These are phyloP conservation scores for Mucor lusitanicus DNA, from an alignment of 371 early-diverging fungal species.

Conservation along the genomic window DNA sequence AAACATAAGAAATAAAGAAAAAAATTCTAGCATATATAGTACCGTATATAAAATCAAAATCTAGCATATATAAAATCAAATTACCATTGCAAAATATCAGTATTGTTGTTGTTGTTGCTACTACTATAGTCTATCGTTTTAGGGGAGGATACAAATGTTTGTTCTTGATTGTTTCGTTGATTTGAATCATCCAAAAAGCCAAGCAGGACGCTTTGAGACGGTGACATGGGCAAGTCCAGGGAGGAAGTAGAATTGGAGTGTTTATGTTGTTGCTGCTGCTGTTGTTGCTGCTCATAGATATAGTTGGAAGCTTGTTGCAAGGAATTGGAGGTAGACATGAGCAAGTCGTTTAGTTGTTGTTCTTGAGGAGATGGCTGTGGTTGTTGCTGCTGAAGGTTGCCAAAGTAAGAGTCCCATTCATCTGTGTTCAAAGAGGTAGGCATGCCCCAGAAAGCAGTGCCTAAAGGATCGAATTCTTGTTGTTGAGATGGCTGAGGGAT, in stretches of 20 bases:
- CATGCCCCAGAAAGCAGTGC: constrained; percentile 33
- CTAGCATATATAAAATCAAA: background rate
- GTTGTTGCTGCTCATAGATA: background rate
- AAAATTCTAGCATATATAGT: background rate
- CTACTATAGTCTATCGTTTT: background rate
- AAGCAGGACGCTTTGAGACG: constrained; percentile 17
- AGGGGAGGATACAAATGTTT: constrained; percentile 4
- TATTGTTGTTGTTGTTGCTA: background rate
- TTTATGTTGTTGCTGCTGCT: background rate
- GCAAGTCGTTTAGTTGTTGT: background rate
- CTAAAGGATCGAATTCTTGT: constrained; percentile 23
- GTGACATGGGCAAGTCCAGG: constrained; percentile 14
- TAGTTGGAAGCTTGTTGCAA: background rate
- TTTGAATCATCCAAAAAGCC: constrained; percentile 3
- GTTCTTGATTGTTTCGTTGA: background rate
- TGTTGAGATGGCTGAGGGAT: constrained; percentile 16
- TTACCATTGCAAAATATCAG: constrained; percentile 6
- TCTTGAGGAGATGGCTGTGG: background rate
- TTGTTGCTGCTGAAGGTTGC: background rate
- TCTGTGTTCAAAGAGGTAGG: constrained; percentile 30
- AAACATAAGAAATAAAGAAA: background rate
- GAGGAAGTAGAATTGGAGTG: background rate
- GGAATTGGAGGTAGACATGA: background rate
- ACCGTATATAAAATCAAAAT: too few species aligned
- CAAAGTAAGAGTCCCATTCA: constrained; percentile 32